A percentile compares a stretch with the other conserved stretches of the same genome.
Evolutionary conservation across 2,329 filamentous ascomycete genomes (phyloP).

Genomic region (Arthroderma sp.): DNA sequence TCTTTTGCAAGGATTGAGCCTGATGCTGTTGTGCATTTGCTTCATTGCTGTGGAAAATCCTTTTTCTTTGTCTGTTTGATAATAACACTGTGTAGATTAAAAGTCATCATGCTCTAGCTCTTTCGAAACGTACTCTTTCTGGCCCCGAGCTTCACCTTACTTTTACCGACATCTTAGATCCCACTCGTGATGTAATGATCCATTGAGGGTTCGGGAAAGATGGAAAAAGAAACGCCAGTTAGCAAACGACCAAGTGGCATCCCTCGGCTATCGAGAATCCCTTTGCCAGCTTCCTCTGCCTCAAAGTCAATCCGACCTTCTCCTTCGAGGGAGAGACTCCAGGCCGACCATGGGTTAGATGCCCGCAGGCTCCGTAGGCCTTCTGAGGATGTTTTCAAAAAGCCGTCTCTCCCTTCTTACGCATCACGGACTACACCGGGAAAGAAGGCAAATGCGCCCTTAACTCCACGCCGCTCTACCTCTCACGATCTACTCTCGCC

Average conservation of each 20-base stretch:
- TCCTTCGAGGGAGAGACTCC: constrained; percentile 35
- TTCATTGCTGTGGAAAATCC: too few species aligned
- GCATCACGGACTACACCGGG: constrained; percentile 1
- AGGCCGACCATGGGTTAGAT: constrained; percentile 27
- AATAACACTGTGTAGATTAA: too few species aligned
- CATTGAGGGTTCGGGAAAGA: constrained; percentile 7
- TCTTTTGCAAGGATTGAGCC: too few species aligned
- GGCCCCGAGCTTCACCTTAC: too few species aligned
- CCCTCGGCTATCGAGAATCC: constrained; percentile 41
- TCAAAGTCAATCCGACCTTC: constrained; percentile 33
- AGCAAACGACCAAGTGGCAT: constrained; percentile 26
- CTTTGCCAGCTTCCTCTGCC: constrained; percentile 32
- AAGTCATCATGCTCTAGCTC: too few species aligned
- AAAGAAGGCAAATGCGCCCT: too few species aligned
- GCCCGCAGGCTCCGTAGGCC: constrained; percentile 25
- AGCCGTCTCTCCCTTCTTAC: constrained; percentile 17
- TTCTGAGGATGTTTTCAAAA: constrained; percentile 26
- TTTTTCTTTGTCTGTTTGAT: too few species aligned
- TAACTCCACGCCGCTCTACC: too few species aligned
- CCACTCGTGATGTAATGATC: too few species aligned
- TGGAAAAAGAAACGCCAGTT: constrained; percentile 23
- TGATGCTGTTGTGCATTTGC: too few species aligned
- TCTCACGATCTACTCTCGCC: constrained; percentile 11
- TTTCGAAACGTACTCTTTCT: too few species aligned
- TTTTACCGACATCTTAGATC: too few species aligned